Percentiles rank a stretch among this genome's conserved stretches.
Conservation (phyloP, 306 rosid species). For the Heteromeles arbutifolia region DNA sequence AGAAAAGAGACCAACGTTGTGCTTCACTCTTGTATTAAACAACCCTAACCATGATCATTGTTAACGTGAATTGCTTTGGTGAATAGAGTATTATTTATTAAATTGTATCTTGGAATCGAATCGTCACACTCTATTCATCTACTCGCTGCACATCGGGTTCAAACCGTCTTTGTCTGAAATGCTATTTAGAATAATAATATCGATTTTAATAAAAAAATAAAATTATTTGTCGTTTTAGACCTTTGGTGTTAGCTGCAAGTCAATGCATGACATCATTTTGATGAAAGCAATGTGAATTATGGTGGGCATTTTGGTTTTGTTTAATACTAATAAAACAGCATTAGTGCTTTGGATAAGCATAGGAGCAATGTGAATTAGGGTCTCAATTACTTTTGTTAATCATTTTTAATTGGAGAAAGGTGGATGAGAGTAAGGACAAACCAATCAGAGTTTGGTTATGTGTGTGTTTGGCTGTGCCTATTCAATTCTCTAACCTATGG, state of each 20-base stretch:
- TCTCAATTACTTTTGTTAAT: neutral
- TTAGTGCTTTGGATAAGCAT: slow-evolving; percentile 36
- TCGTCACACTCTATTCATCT: neutral
- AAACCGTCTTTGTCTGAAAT: neutral
- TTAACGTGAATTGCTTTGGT: neutral
- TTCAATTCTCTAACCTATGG: neutral
- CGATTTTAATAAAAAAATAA: neutral
- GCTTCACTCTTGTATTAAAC: neutral
- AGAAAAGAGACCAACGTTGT: neutral
- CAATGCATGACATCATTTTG: neutral
- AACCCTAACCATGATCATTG: neutral
- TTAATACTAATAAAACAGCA: neutral
- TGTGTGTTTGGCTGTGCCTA: slow-evolving; percentile 37
- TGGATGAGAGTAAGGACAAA: slow-evolving; percentile 35
- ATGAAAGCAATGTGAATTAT: neutral
- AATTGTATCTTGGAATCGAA: no score
- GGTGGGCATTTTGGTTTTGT: neutral
- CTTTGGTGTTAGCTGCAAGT: neutral
- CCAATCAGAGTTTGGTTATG: slow-evolving; percentile 41
- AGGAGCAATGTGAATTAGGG: neutral
- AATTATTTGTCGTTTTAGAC: neutral
- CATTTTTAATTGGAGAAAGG: slow-evolving; percentile 17
- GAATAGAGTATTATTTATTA: no score
- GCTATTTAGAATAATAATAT: no score
- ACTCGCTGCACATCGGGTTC: neutral